Base-by-base conservation (phyloP, 2,329 filamentous ascomycete genomes). In the Aschersonia sp. region DNA sequence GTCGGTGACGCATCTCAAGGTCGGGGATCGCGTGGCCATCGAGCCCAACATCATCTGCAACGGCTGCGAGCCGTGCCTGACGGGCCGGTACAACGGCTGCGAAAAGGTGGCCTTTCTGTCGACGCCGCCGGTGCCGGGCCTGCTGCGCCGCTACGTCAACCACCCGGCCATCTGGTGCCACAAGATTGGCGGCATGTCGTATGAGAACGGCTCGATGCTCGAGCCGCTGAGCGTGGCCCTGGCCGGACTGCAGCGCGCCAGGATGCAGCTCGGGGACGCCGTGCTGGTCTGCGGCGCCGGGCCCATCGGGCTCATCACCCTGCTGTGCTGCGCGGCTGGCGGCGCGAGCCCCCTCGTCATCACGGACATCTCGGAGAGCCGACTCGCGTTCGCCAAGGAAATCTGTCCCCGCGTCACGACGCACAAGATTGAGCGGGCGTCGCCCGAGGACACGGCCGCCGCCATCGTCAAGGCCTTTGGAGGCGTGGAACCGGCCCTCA, bases 111-210 rank as follows among this genome's bases (percentile, higher is more conserved):
- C 77, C 48, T 97, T 97, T 72, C 75, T 94, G 46, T 94, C 87
- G 45, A 97, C 92, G 3, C 91, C 92, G 6, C 91, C 92, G 9
- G 81, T 94, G 31, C 77, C 85, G 6, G 92, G 91, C 38, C 76
- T 97, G 53, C 74, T 97, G 57, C 80, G 91, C 56, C 80, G 91
- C 64, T 96, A 96, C 65, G 85, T 96, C 69, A 94, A 91, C 71
- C 91, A 96, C 71, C 89, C 88, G 3, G 89, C 89, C 28, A 74
- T 84, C 45, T 96, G 89, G 89, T 96, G 91, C 70, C 88, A 96
- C 73, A 94, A 94, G 74, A 92, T 97, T 56, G 87, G 86, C 45
- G 72, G 86, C 65, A 89, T 97, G 84, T 84, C 81, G 48, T 97
- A 81, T 61, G 91, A 97, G 70, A 80, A 94, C 61, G 92, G 91